Base-by-base conservation (phyloP, 164 flowering plant species). In the Kingdonia uniflora region DNA sequence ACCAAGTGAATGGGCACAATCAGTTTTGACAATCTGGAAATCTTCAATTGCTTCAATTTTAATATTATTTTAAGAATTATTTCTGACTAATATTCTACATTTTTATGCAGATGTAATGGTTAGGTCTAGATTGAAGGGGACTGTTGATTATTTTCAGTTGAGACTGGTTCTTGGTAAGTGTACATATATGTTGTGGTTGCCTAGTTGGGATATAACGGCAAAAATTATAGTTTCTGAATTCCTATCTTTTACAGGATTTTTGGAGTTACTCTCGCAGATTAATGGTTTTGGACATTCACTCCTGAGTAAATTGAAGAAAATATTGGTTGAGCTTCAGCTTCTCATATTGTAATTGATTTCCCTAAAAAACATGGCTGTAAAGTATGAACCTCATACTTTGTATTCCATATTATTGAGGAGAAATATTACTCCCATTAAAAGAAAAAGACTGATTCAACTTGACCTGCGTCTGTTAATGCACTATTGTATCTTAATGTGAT, bases 131-230 rank as follows among this genome's bases (percentile, higher is more conserved):
- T 39, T 71, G 24, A 53, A 54, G 48, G 11, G 57, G 23, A 57
- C n/a, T 6, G 10, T 64, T 16, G 55, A 39, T 45, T 67, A 67
- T 51, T 2, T 57, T 53, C 65, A 47, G 42, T 53, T 71, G 43
- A 63, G 58, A 56, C 43, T 64, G 41, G n/a, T 67, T 57, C 60
- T 71, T 19, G 74, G 74, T 67, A 60, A 49, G 59, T 29, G 14
- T 56, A 11, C 42, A 51, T 1, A 2, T 14, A 21, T 46, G 7
- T 48, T 11, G 1, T 42, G 20, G 29, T 25, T 45, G 29, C 16
- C 16, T 11, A 12, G 25, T 44, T 19, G 46, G n/a, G n/a, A 21
- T 43, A 14, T 6, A 13, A 46, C 20, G n/a, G 14, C 19, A 19
- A 57, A 26, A 17, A 12, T 16, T 10, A 21, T 25, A 33, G 40